Evolutionary conservation across 371 early-diverging fungal genomes (phyloP).

Genomic region (Capniomyces stellatus): DNA sequence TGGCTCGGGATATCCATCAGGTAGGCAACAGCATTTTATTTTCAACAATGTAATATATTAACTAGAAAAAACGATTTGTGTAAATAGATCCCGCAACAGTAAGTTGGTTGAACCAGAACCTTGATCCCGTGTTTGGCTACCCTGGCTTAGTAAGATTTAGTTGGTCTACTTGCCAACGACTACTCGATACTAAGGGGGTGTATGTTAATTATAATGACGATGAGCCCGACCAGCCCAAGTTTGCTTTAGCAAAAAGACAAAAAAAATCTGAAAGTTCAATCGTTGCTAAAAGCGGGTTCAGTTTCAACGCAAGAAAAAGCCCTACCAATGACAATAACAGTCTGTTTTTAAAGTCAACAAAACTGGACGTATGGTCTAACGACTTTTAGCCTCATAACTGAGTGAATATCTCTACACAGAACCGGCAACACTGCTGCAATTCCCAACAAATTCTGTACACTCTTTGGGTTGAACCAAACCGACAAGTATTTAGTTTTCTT

Average conservation of each 20-base stretch:
- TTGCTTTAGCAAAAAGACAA: background rate
- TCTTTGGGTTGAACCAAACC: too few species aligned
- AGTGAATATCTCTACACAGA: too few species aligned
- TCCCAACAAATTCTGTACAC: too few species aligned
- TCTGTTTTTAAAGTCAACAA: too few species aligned
- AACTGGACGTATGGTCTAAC: too few species aligned
- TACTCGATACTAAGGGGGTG: slow-evolving; percentile 31
- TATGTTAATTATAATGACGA: background rate
- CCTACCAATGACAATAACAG: too few species aligned
- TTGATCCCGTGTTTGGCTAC: slow-evolving; percentile 84
- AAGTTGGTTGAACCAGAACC: slow-evolving; percentile 62
- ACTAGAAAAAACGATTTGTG: too few species aligned
- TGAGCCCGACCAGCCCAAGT: background rate
- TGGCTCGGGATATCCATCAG: slow-evolving; percentile 96
- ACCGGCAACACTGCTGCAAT: too few species aligned
- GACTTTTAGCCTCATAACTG: too few species aligned
- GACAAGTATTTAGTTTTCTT: too few species aligned
- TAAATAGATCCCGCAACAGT: slow-evolving; percentile 82
- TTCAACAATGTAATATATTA: background rate
- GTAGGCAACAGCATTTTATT: background rate
- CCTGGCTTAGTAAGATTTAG: slow-evolving; percentile 86
- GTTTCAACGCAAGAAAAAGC: too few species aligned
- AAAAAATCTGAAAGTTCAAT: background rate
- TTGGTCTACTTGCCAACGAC: slow-evolving; percentile 80
- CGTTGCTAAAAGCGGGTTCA: too few species aligned